A percentile compares a stretch with the other conserved stretches of the same genome.
phyloP scores from a whole-genome alignment of 78 protist genomes.

The Isochrysis galbana region DNA sequence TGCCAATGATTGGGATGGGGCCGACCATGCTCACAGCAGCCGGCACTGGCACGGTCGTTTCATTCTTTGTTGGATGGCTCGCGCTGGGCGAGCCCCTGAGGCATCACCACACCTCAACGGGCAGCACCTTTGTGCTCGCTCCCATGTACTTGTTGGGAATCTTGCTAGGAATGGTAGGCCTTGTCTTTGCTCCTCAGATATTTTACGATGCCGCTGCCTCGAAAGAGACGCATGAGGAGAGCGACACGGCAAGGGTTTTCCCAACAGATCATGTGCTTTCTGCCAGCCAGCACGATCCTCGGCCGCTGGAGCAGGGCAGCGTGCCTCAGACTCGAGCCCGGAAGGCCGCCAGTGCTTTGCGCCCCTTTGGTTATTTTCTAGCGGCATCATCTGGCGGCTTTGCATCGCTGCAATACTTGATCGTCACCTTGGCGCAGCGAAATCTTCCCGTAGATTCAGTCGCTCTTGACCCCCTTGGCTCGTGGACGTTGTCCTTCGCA shows the following conservation, averaged over 20 bases:
- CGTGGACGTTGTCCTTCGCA: not conserved
- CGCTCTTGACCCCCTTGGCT: not conserved
- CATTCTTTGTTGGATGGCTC: not conserved
- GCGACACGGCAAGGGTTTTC: no score
- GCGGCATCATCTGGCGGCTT: not conserved
- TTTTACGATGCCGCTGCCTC: no score
- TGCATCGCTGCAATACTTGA: not conserved
- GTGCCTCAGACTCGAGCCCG: no score
- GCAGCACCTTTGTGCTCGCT: not conserved
- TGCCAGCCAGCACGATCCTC: no score
- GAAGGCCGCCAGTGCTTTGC: no score
- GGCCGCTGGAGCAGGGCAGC: no score
- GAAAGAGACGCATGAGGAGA: no score
- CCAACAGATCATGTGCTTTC: no score
- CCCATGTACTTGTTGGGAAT: not conserved
- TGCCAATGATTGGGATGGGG: not conserved
- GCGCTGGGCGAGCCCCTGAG: not conserved
- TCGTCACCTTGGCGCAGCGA: not conserved
- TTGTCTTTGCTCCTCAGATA: not conserved
- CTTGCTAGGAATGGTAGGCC: not conserved
- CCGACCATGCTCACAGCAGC: not conserved
- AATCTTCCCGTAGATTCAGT: not conserved
- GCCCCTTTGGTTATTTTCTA: not conserved
- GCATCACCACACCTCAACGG: not conserved
- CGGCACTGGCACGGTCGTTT: not conserved